Evolutionary conservation across 1,139 yeast genomes (phyloP).

Genomic region (Magnusiomyces paraingens): DNA sequence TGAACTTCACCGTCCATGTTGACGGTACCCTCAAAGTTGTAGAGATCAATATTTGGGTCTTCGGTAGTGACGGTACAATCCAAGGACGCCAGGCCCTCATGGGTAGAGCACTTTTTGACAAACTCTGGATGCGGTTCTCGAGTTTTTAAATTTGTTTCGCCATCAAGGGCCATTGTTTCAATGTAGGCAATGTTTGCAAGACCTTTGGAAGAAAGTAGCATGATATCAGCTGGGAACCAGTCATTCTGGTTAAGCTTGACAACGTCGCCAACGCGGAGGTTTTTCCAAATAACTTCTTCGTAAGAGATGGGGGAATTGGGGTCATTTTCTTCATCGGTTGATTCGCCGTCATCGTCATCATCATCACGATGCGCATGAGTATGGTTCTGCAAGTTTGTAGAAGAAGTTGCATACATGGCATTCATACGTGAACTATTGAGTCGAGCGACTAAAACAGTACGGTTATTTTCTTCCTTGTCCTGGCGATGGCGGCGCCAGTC

Average conservation of each 20-base stretch:
- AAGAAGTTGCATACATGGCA: neutral
- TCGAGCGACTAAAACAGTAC: constrained; percentile 40
- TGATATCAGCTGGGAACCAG: constrained; percentile 88
- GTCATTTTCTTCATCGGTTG: constrained; percentile 9
- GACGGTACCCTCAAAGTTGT: constrained; percentile 82
- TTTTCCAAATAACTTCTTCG: constrained; percentile 55
- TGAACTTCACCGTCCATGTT: constrained; percentile 33
- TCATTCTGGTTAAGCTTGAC: constrained; percentile 69
- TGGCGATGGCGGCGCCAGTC: constrained; percentile 83
- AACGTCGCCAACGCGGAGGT: constrained; percentile 79
- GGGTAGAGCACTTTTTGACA: constrained; percentile 44
- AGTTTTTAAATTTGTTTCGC: constrained; percentile 86
- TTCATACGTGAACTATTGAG: neutral
- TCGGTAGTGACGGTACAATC: constrained; percentile 56
- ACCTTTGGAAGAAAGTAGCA: constrained; percentile 55
- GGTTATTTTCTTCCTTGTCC: constrained; percentile 79
- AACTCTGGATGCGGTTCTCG: constrained; percentile 61
- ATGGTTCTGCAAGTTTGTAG: neutral
- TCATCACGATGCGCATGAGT: neutral
- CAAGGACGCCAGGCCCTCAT: constrained; percentile 45
- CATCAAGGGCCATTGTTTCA: constrained; percentile 97
- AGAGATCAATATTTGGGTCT: constrained; percentile 86
- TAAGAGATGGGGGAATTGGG: constrained; percentile 26
- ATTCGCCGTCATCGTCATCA: constrained; percentile 2
- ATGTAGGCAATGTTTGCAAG: constrained; percentile 70